These are phyloP conservation scores for Metschnikowia henanensis DNA, from an alignment of 805 yeast species.

Conservation along the genomic window DNA sequence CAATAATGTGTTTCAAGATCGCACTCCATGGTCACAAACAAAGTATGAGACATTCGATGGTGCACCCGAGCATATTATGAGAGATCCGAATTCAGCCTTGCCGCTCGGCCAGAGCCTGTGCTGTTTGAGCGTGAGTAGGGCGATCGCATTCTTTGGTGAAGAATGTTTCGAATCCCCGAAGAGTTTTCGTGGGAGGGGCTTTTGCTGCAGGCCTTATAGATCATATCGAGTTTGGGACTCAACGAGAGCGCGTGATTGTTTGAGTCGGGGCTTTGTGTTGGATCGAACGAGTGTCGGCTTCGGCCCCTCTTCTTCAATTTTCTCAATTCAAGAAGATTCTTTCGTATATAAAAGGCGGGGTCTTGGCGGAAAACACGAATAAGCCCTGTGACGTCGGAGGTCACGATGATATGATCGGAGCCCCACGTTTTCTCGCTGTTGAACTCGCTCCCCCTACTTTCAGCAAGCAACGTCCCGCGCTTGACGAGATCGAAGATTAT, in stretches of 20 bases:
- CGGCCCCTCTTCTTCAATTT: constrained; percentile 7
- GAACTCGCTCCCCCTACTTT: constrained; percentile 6
- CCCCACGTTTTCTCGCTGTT: constrained; percentile 7
- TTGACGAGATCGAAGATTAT: constrained; percentile 63
- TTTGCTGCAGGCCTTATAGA: constrained; percentile 8
- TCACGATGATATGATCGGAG: constrained; percentile 58
- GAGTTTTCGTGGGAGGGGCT: constrained; percentile 12
- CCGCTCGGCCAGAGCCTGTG: constrained; percentile 2
- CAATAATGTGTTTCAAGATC: background rate
- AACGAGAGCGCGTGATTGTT: background rate
- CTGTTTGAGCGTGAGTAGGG: constrained; percentile 4
- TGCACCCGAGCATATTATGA: background rate
- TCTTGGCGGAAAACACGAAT: constrained; percentile 83
- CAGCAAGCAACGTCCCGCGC: constrained; percentile 19
- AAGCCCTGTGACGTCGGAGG: constrained; percentile 72
- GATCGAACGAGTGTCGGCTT: background rate
- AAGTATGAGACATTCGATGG: no score
- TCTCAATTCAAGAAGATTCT: constrained; percentile 18
- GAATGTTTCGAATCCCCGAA: constrained; percentile 4
- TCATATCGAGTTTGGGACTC: background rate
- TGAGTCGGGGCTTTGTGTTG: background rate
- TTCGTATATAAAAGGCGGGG: constrained; percentile 49
- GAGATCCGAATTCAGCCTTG: constrained; percentile 10
- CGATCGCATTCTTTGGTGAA: constrained; percentile 8
- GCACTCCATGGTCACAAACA: no score